Percentiles rank a stretch among this genome's conserved stretches.
Evolutionary conservation across 2,329 filamentous ascomycete species (phyloP).

Genomic region (Blastomyces percursus): DNA sequence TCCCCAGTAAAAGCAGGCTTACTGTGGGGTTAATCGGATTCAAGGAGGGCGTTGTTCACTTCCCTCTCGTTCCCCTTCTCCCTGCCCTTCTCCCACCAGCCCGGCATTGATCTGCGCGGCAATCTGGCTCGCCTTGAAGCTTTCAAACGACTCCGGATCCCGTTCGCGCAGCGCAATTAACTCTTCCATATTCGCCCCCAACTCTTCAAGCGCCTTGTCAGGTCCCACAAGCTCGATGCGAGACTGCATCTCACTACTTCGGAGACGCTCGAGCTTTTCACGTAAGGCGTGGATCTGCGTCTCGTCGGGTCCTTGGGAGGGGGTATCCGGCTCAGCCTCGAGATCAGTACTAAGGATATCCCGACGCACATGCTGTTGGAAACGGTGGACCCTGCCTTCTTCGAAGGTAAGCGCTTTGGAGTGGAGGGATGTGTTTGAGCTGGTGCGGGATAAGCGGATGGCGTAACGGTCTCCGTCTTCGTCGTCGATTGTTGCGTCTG

Average conservation of each 20-base stretch:
- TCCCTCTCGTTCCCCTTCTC: not conserved
- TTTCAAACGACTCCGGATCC: slow-evolving; percentile 36
- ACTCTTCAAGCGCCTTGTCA: slow-evolving; percentile 33
- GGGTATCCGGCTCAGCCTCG: slow-evolving; percentile 16
- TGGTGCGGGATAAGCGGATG: slow-evolving; percentile 46
- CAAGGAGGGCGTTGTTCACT: not conserved
- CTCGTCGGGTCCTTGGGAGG: slow-evolving; percentile 27
- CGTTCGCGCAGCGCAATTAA: slow-evolving; percentile 32
- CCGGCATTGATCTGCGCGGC: slow-evolving; percentile 38
- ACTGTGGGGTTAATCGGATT: not conserved
- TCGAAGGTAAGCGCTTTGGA: slow-evolving; percentile 54
- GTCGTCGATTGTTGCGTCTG: slow-evolving; percentile 31
- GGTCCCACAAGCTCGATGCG: slow-evolving; percentile 28
- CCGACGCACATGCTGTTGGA: slow-evolving; percentile 55
- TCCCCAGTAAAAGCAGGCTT: not conserved
- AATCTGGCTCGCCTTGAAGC: slow-evolving; percentile 36
- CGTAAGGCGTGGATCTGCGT: slow-evolving; percentile 37
- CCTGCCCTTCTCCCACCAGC: slow-evolving; percentile 14
- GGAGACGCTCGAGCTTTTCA: slow-evolving; percentile 33
- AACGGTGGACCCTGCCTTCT: slow-evolving; percentile 59
- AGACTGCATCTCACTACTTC: slow-evolving; percentile 32
- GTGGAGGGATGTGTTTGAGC: slow-evolving; percentile 57
- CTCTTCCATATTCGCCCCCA: slow-evolving; percentile 37
- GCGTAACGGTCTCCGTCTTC: slow-evolving; percentile 35
- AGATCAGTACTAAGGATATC: slow-evolving; percentile 45